Evolutionary conservation across 1,139 yeast genomes (phyloP), one percentile per base, ranked within the genome.

Genomic region (Pichia sp.): DNA sequence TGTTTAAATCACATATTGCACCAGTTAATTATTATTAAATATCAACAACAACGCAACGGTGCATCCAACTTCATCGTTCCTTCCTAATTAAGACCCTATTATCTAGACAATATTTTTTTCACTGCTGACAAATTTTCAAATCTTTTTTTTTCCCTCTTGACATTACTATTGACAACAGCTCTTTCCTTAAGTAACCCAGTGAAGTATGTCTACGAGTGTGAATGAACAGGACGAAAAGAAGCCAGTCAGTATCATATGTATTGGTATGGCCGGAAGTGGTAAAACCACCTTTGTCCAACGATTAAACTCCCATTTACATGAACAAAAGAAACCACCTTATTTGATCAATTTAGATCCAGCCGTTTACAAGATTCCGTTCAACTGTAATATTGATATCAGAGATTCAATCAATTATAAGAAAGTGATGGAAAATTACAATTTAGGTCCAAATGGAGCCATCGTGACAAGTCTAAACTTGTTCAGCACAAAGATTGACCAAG

Each of bases 381-480:
- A 92, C 10, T 86, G 95, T 37, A 90, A 94, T 61, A 90, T 94
- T 52, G 99, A 94, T 65, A 92, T 94, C 50, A 72, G 99, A 57
- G 99, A 94, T 64, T 86, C 97, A 1, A 87, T 94, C 49, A 92
- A 94, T 61, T 94, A 94, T 65, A 85, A 85, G 55, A 90, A 92
- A 58, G 98, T 94, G 37, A 92, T 92, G 97, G 94, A 88, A 57
- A 78, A 77, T 52, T 85, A 92, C 61, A 85, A 85, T 51, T 66
- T 94, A 48, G 99, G 99, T 0, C 99, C 99, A 8, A 94, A 94
- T 61, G 99, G 99, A 44, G 97, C 98, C 5, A 94, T 94, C 60
- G 95, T 94, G 54, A 94, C 98, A 0, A 86, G 96, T 16, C 70
- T 94, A 50, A 94, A 94, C 60, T 68, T 94, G 46, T 94, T 94